Percentiles rank a stretch among this genome's conserved stretches.
These are phyloP conservation scores for Tolypocladium ophioglossoides DNA, from an alignment of 2,329 filamentous ascomycete genomes.

Conservation along the genomic window DNA sequence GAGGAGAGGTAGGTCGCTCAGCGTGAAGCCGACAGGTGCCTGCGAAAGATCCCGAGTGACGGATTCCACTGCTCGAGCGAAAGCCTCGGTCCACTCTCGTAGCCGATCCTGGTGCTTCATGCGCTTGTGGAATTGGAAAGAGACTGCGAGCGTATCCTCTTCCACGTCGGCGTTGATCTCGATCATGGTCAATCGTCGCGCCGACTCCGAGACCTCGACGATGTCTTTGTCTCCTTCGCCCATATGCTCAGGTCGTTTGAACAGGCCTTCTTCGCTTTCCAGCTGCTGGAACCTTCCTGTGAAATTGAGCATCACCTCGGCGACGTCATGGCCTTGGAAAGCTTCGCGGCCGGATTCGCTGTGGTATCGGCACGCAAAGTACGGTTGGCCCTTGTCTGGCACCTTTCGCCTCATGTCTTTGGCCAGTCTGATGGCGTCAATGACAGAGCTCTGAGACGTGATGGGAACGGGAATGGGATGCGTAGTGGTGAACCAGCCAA, in stretches of 20 bases:
- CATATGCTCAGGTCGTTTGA: background rate
- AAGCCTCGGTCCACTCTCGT: conserved; percentile 2
- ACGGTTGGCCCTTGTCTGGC: conserved; percentile 23
- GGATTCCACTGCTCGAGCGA: background rate
- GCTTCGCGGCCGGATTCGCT: conserved; percentile 16
- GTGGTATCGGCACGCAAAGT: conserved; percentile 25
- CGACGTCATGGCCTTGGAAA: conserved; percentile 21
- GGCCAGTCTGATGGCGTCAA: conserved; percentile 10
- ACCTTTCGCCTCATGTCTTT: conserved; percentile 24
- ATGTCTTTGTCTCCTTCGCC: background rate
- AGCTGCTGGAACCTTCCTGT: conserved; percentile 30
- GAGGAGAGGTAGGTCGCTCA: conserved; percentile 23
- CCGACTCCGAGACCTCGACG: conserved; percentile 1
- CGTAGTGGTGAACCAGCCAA: conserved; percentile 36
- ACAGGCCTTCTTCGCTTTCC: conserved; percentile 20
- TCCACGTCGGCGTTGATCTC: conserved; percentile 5
- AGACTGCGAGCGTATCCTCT: conserved; percentile 1
- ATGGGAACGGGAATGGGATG: conserved; percentile 18
- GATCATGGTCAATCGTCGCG: conserved; percentile 2
- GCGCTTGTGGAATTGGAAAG: conserved; percentile 2
- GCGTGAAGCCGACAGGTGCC: conserved; percentile 8
- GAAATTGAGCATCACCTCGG: conserved; percentile 41
- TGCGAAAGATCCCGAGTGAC: background rate
- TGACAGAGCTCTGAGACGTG: background rate
- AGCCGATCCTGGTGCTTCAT: conserved; percentile 4